Evolutionary conservation across 2,329 filamentous ascomycete genomes (phyloP), one percentile per base, ranked within the genome.

Genomic region (Sporothrix pseudoabietina): DNA sequence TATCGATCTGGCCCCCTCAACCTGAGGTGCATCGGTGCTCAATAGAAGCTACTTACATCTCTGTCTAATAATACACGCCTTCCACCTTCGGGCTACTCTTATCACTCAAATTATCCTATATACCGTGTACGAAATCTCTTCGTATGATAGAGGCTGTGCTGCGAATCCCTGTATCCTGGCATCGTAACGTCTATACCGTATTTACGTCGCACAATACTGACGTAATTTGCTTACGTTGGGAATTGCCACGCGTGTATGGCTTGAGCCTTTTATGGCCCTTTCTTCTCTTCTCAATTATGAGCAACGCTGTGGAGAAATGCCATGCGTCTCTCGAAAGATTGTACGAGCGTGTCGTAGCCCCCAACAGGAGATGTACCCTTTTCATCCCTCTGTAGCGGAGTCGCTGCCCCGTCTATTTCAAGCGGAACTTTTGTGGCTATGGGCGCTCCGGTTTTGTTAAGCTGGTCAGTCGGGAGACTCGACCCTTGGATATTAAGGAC

Each of bases 401-500:
- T 8, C 22, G 39, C n/a, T 12, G 22, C 5, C 26, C 22, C 39
- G 16, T 30, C 39, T 41, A 22, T 9, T 16, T 6, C 22, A 65
- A 22, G n/a, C 12, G 7, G 10, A 10, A 16, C 5, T 7, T 47
- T 65, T 65, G 39, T 22, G 10, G n/a, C 47, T 52, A 16, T 7
- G 14, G 2, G 12, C 12, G 26, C 4, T 22, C 8, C 39, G 8
- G 19, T 7, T 4, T 49, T 22, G 14, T 3, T n/a, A 16, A 6
- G 6, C 6, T 4, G 9, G 3, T 16, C 47, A 16, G 59, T 4
- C 14, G 69, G 30, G 4, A 73, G 47, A 9, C 61, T 30, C 5
- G 32, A 59, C 79, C 90, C 91, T 74, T 91, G 87, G 71, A 93
- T 87, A 73, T 83, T 84, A 63, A 92, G 80, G 87, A 92, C 90